Evolutionary conservation across 805 yeast genomes (phyloP).

Genomic region (Isabelozyma gotoi): DNA sequence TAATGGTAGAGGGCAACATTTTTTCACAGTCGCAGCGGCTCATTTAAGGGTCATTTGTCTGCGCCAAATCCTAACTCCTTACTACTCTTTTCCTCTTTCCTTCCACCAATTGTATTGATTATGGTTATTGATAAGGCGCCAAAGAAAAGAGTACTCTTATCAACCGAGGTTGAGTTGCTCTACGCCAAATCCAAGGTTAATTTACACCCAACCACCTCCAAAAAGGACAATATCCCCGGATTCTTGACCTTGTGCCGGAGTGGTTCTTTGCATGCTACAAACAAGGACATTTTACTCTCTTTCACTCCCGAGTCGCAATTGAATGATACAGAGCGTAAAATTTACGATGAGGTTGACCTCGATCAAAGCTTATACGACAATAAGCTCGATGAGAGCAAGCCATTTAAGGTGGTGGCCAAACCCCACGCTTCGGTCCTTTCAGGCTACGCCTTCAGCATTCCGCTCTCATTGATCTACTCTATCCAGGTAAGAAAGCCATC

Average conservation of each 20-base stretch:
- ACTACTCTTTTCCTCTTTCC: not conserved
- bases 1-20: not conserved
- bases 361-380: not conserved
- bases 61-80: not conserved
- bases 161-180: conserved; percentile 45
- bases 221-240: conserved; percentile 79
- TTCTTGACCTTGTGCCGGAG: conserved; percentile 66
- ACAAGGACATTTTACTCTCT: conserved; percentile 60
- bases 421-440: conserved; percentile 54
- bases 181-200: conserved; percentile 70
- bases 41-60: not conserved
- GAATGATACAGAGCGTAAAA: conserved; percentile 43
- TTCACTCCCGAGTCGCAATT: conserved; percentile 64
- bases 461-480: conserved; percentile 64
- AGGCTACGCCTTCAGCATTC: conserved; percentile 69
- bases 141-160: conserved; percentile 3
- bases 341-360: conserved; percentile 53
- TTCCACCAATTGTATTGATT: not conserved
- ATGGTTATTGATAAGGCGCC: conserved; percentile 4
- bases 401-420: conserved; percentile 37
- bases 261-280: conserved; percentile 33
- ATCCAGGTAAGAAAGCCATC: conserved; percentile 84
- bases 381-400: not conserved
- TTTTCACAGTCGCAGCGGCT: not conserved
- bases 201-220: conserved; percentile 75